Percentiles rank a stretch among this genome's conserved stretches.
phyloP scores from a whole-genome alignment of 495 filamentous ascomycete species.

The Friedmanniomyces simplex region DNA sequence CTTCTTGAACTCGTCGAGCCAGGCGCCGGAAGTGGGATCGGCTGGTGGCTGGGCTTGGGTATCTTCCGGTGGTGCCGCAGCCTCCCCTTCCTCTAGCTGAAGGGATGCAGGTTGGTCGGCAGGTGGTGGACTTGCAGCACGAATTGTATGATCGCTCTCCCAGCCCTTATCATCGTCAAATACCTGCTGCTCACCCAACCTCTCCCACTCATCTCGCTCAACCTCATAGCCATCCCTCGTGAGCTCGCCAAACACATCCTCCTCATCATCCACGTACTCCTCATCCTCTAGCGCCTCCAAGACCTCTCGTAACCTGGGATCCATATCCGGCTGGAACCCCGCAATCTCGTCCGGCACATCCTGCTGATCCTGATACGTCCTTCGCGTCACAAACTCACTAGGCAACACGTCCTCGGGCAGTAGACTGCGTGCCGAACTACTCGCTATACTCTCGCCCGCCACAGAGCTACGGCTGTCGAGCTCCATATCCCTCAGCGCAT shows the following conservation, averaged over 20 bases:
- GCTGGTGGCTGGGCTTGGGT: slow-evolving; percentile 25
- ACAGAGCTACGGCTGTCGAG: slow-evolving; percentile 30
- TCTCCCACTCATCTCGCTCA: slow-evolving; percentile 51
- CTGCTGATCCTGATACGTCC: slow-evolving; percentile 88
- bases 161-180: slow-evolving; percentile 60
- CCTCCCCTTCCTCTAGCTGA: slow-evolving; percentile 10
- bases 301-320: slow-evolving; percentile 82
- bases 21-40: slow-evolving; percentile 46
- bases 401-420: slow-evolving; percentile 62
- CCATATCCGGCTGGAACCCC: slow-evolving; percentile 97
- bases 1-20: slow-evolving; percentile 82
- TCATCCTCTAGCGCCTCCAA: slow-evolving; percentile 94
- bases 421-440: slow-evolving; percentile 28
- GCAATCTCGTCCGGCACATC: slow-evolving; percentile 80
- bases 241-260: slow-evolving; percentile 66
- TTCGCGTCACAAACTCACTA: slow-evolving; percentile 56
- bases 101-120: background rate
- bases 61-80: slow-evolving; percentile 14
- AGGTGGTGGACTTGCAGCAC: slow-evolving; percentile 33
- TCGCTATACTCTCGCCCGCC: slow-evolving; percentile 19
- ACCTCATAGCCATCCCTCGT: slow-evolving; percentile 65
- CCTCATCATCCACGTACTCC: slow-evolving; percentile 80
- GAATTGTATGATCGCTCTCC: slow-evolving; percentile 91
- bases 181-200: slow-evolving; percentile 31
- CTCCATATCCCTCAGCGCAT: slow-evolving; percentile 60